Conservation (phyloP, 495 filamentous ascomycete species). For the Podospora pseudopauciseta region DNA sequence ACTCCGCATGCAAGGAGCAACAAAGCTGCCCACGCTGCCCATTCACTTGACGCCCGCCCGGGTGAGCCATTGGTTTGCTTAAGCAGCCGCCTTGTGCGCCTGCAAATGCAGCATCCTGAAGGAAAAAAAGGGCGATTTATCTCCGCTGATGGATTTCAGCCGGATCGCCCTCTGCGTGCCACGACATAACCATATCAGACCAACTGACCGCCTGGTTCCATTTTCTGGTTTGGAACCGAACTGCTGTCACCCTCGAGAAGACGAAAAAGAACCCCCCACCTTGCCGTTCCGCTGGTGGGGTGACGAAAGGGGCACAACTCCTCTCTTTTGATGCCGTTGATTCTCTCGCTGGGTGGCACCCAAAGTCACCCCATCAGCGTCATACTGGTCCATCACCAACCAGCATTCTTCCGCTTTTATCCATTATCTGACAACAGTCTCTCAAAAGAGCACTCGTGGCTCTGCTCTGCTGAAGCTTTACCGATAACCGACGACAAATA, state of each 20-base stretch:
- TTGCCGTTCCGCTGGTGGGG: conserved; percentile 18
- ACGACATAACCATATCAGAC: conserved; percentile 14
- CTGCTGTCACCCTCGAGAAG: background rate
- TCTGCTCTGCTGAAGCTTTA: too few species aligned
- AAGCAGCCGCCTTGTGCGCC: conserved; percentile 31
- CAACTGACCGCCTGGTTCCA: background rate
- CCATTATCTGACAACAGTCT: background rate
- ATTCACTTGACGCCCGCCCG: conserved; percentile 20
- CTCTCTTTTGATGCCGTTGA: background rate
- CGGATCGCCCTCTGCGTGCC: conserved; percentile 16
- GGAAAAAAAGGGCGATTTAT: background rate
- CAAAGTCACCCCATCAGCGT: conserved; percentile 1
- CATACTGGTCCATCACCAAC: conserved; percentile 6
- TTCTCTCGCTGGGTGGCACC: background rate
- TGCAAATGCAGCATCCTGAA: background rate
- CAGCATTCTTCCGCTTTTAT: conserved; percentile 12
- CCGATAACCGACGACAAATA: background rate
- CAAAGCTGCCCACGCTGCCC: conserved; percentile 1
- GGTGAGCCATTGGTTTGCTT: conserved; percentile 25
- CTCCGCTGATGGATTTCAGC: conserved; percentile 20
- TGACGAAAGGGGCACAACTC: conserved; percentile 21
- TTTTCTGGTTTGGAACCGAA: conserved; percentile 5
- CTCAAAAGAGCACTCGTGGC: background rate
- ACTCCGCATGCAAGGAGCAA: conserved; percentile 16
- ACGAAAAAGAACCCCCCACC: conserved; percentile 16